Percentiles rank a stretch among this genome's conserved stretches.
phyloP scores from a whole-genome alignment of 2,329 filamentous ascomycete species.

The Phyllosticta citribraziliensis region DNA sequence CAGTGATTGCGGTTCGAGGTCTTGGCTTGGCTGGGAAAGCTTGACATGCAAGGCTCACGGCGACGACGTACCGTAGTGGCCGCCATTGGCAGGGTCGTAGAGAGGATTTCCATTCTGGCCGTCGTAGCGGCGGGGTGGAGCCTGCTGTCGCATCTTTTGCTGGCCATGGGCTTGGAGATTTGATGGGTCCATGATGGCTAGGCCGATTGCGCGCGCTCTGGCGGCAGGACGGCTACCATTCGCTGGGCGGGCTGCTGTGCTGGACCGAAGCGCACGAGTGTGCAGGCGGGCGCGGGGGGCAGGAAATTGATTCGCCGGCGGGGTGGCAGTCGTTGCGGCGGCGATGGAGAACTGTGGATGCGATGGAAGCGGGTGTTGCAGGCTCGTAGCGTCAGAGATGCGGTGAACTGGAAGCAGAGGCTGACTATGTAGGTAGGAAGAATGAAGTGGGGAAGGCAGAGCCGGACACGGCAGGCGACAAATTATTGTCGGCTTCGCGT shows the following conservation, averaged over 20 bases:
- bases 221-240: constrained; percentile 17
- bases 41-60: constrained; percentile 2
- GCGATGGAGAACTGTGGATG: constrained; percentile 21
- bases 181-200: constrained; percentile 26
- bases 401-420: constrained; percentile 9
- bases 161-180: constrained; percentile 26
- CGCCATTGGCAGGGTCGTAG: constrained; percentile 37
- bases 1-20: constrained; percentile 1
- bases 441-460: constrained; percentile 10
- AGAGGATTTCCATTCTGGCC: constrained; percentile 39
- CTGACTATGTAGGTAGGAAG: constrained; percentile 5
- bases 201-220: constrained; percentile 17
- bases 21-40: constrained; percentile 8
- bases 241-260: constrained; percentile 8
- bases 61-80: constrained; percentile 38
- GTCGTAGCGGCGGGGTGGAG: constrained; percentile 36
- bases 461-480: constrained; percentile 1
- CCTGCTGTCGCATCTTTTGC: constrained; percentile 27
- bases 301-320: constrained; percentile 10
- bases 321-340: constrained; percentile 21
- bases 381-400: constrained; percentile 11
- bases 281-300: constrained; percentile 1
- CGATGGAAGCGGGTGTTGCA: constrained; percentile 18
- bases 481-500: neutral
- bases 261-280: neutral